Evolutionary conservation across 176 grass and related monocot genomes (phyloP), one percentile per base, ranked within the genome.

Genomic region (Avena atlantica): DNA sequence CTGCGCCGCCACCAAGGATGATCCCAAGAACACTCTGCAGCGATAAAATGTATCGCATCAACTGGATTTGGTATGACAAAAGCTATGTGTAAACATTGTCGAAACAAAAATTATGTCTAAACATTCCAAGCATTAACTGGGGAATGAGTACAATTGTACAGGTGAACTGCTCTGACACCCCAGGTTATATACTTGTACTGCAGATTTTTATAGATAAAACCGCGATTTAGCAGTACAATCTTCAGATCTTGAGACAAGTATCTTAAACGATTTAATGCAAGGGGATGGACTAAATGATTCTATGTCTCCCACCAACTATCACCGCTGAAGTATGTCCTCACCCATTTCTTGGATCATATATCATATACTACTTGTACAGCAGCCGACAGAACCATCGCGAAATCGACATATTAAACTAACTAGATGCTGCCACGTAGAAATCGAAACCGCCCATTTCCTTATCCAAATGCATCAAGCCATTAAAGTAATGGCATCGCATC

Each of bases 21-120:
- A 99, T 99, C 24, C 97, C 97, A 73, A 99, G 81, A 90, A 99
- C 97, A 90, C 97, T 99, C 97, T 99, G 66, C 73, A 75, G 5
- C 8, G 42, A 84, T 17, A 69, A 69, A 62, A 85, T 8, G n/a
- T 78, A 71, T n/a, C 66, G 27, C 40, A 88, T 88, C 25, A 83
- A n/a, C 17, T 76, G 49, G 25, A 27, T 57, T 80, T 44, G 34
- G 25, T 58, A 68, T 44, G 25, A 13, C 27, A 20, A 42, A 42
- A 42, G 6, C 6, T 6, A 42, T 42, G 40, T 42, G 0, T 42
- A 42, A 42, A 42, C 40, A 42, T 6, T 42, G 40, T 42, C 0
- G 40, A 1, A 42, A 42, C 40, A 73, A 84, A 20, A 75, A 45
- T 17, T n/a, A 36, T 79, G 48, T 3, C 23, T 61, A 64, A 81